These are phyloP conservation scores for Tetradesmus obliquus DNA, from an alignment of 139 green algal genomes.

Conservation along the genomic window DNA sequence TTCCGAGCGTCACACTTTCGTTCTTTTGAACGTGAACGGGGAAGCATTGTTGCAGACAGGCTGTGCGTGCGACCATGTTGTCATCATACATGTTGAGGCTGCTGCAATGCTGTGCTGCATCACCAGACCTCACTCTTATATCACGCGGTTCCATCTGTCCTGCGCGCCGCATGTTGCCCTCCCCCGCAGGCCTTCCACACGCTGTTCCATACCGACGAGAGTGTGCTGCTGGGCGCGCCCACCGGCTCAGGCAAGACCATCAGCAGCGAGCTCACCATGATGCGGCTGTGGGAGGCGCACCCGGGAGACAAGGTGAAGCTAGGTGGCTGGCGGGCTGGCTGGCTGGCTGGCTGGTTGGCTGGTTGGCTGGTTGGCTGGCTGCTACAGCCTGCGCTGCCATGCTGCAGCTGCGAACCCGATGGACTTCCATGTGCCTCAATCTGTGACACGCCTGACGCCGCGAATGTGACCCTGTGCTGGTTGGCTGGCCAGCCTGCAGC, in stretches of 20 bases:
- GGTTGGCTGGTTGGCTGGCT: background rate
- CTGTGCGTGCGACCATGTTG: background rate
- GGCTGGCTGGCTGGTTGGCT: background rate
- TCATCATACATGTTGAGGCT: background rate
- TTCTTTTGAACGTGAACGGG: no score
- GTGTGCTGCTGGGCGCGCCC: constrained; percentile 95
- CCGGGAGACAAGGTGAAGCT: constrained; percentile 71
- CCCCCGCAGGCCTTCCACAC: constrained; percentile 92
- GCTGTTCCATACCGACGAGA: constrained; percentile 96
- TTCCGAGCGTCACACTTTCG: no score
- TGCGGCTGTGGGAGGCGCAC: constrained; percentile 82
- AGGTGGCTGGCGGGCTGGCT: background rate
- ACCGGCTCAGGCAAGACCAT: constrained; percentile 97
- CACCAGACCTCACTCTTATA: background rate
- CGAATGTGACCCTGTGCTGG: background rate
- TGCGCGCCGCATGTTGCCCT: background rate
- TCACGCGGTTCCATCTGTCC: no score
- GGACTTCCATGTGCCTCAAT: no score
- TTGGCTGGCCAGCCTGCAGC: background rate
- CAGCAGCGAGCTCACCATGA: constrained; percentile 92
- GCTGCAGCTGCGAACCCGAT: background rate
- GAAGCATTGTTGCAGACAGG: no score
- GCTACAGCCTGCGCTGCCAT: background rate
- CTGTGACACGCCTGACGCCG: no score
- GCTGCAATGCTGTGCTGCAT: background rate